Base-by-base conservation (phyloP, 495 filamentous ascomycete species). In the Podospora pseudocomata region DNA sequence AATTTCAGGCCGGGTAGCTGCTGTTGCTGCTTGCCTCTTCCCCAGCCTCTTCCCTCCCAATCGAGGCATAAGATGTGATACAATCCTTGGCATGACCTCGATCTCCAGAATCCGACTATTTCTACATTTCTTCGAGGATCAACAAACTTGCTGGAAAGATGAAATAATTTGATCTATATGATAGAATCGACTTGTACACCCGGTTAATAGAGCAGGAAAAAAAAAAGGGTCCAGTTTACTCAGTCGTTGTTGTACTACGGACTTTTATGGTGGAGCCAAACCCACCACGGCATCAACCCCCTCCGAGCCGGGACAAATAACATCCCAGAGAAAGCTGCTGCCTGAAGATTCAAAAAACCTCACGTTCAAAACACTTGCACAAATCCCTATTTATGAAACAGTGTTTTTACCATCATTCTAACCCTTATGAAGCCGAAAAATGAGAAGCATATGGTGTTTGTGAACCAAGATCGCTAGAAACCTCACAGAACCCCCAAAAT, bases 311-410 rank as follows among this genome's bases (percentile, higher is more conserved):
- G 23, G 23, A 23, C 23, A 23, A 75, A 75, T 73, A 28, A 58
- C 20, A 55, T 64, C 34, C 26, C 62, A 67, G 70, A 67, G 68
- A 73, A 75, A 70, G 59, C 71, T 69, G 73, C 65, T 75, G 73
- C 73, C 73, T 75, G 63, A 39, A 18, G 53, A 34, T 28, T n/a
- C n/a, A 56, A 34, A 15, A 61, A 61, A 30, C 9, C 34, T 39
- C 34, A 5, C 34, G 6, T 11, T 11, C 11, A 11, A 49, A 49
- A 13, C 39, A 6, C 39, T 3, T 49, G 13, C 39, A 49, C 39
- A 49, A 49, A 49, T 23, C 23, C 34, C 34, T 11, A 39, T 39
- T 39, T 3, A 39, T 0, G 34, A 11, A 39, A 39, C 23, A 23
- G 23, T 23, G 23, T 23, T 32, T 32, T 7, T 32, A 7, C 30